Evolutionary conservation across 208 protist genomes (phyloP).

Genomic region (Leishmania tarentolae): DNA sequence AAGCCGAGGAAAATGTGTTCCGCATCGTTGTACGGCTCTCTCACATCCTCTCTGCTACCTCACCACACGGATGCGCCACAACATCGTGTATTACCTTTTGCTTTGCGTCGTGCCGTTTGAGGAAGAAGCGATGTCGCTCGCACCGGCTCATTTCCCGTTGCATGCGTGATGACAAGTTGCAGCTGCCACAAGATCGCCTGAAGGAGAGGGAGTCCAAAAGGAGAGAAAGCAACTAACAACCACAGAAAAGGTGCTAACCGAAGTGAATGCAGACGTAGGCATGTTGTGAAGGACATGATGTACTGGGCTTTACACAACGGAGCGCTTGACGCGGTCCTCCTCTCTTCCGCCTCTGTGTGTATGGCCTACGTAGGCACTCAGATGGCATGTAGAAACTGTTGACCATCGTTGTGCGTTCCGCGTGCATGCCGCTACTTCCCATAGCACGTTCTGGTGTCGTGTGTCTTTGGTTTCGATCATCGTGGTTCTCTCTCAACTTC

Average conservation of each 20-base stretch:
- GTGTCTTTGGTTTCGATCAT: neutral
- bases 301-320: too few species aligned
- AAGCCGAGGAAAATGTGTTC: neutral
- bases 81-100: neutral
- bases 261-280: neutral
- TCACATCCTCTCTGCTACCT: neutral
- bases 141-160: neutral
- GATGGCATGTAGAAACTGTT: neutral
- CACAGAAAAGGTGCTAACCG: neutral
- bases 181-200: neutral
- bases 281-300: neutral
- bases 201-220: neutral
- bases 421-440: neutral
- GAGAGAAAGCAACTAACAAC: neutral
- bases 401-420: neutral
- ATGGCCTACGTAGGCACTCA: neutral
- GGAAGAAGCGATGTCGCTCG: neutral
- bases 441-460: neutral
- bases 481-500: neutral
- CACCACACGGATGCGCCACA: neutral
- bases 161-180: neutral
- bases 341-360: neutral
- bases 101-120: neutral
- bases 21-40: neutral
- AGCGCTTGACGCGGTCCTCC: neutral